Base-by-base conservation (phyloP, 2,329 filamentous ascomycete species). In the Sporothrix luriei region DNA sequence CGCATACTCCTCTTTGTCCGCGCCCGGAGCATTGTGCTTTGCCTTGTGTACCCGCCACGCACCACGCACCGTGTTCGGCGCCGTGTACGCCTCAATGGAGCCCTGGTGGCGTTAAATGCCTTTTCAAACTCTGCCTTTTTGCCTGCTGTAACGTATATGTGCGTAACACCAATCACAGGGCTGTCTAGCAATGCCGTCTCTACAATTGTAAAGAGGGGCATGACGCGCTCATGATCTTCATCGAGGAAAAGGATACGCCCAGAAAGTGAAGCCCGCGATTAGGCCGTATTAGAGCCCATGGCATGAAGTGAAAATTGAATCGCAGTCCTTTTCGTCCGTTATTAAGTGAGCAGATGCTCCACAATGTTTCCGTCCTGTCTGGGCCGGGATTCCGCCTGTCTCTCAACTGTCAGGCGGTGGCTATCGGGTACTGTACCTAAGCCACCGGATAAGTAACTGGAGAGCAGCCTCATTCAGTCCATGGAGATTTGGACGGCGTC, bases 31-130 rank as follows among this genome's bases (percentile, higher is more conserved):
- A 2, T 71, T 70, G 0, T 76, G 77, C 3, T 74, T 75, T 3
- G 76, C 74, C 70, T 77, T 79, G 66, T 84, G 82, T 38, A 81
- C 77, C 66, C 78, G 79, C 80, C 82, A 84, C 2, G 80, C 81
- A 19, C 74, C 78, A 73, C 78, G 80, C 24, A 81, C 73, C 38
- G 73, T 74, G 49, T 76, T 74, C 19, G 77, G 78, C 19, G 76
- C 74, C 6, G 75, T 76, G 66, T 75, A 75, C 3, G 72, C 70
- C 67, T 76, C 72, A 59, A 82, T 70, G 62, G 78, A 49, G 13
- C 73, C 72, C 72, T 79, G 46, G 78, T 72, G 40, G 73, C 71
- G 5, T 74, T 74, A 74, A 81, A 83, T 29, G 74, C 77, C 21
- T 74, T 70, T 59, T 76, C 73, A 61, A 83, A 78, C 21, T 73